A percentile compares a stretch with the other conserved stretches of the same genome.
These are phyloP conservation scores for Paspalum notatum DNA, from an alignment of 176 grass and related monocot species.

Conservation along the genomic window DNA sequence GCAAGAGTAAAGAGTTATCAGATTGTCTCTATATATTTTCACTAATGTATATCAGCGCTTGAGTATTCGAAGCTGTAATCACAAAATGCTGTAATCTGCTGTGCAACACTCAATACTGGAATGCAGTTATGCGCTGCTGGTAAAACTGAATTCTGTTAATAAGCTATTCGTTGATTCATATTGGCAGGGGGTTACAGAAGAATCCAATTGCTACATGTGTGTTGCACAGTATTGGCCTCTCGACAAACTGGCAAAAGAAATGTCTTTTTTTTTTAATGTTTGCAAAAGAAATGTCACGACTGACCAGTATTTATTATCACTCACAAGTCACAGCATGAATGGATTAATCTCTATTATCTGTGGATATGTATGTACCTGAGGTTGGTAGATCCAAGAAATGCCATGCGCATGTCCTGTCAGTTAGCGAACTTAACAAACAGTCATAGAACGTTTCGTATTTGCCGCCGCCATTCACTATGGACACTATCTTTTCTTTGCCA, in stretches of 20 bases:
- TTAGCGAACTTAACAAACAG: not conserved
- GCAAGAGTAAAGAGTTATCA: slow-evolving; percentile 15
- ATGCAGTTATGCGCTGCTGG: not conserved
- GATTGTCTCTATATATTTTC: not conserved
- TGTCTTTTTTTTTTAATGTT: too few relatives aligned
- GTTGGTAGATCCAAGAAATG: slow-evolving; percentile 32
- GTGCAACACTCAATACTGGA: not conserved
- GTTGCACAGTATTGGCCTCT: not conserved
- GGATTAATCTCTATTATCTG: not conserved
- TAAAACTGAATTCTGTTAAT: not conserved
- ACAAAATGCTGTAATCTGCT: not conserved
- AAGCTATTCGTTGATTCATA: not conserved
- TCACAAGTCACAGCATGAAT: not conserved
- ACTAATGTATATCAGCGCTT: not conserved
- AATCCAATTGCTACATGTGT: not conserved
- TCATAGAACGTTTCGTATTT: not conserved
- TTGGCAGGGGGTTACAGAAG: not conserved
- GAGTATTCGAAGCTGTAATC: not conserved
- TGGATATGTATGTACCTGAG: not conserved
- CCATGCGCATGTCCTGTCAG: slow-evolving; percentile 14
- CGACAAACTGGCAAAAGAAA: not conserved
- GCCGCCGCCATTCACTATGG: not conserved
- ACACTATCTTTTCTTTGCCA: not conserved
- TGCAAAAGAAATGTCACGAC: not conserved
- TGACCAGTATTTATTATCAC: not conserved